Evolutionary conservation across 2,329 filamentous ascomycete genomes (phyloP), one percentile per base, ranked within the genome.

Genomic region (Alternaria consortialis): DNA sequence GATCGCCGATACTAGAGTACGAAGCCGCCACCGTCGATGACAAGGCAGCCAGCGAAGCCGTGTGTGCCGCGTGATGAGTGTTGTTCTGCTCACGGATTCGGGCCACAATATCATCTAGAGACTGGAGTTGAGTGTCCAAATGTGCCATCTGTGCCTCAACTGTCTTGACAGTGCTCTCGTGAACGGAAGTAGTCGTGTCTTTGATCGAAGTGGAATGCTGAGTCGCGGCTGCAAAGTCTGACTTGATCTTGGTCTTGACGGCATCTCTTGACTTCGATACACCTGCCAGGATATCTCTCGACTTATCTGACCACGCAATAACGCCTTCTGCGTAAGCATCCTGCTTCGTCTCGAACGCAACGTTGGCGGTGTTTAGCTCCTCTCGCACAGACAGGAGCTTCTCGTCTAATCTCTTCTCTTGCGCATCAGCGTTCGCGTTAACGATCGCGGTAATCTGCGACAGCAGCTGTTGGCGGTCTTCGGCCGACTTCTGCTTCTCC

Each of bases 101-200:
- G 32, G 90, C 86, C 39, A 98, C 93, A 70, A 97, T 97, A 67
- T 94, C 92, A 72, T 98, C 94, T 7, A 99, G 85, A 1, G 92
- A 91, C 58, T 89, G 87, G 87, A 99, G 94, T 78, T 98, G 93
- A n/a, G 85, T 86, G 62, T 91, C 90, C 74, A 99, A 90, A 68
- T 97, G 92, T 57, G 87, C 86, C 81, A 96, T 91, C 80, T 99
- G 95, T 58, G 91, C 90, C 72, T 94, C 91, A 12, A 98, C 94
- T 59, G 96, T 94, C 7, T 90, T 90, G 31, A 97, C 88, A 0
- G 94, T 97, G 79, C 97, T 91, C 34, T 91, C 90, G 68, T 99
- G 94, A 1, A 98, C 93, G 2, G 92, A 92, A 69, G 91, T 91
- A 0, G 94, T 94, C 0, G 91, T 91, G 7, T 87, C 85, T 69